Conservation (phyloP, 441 rosid genomes). For the Raphanus hybrid region DNA sequence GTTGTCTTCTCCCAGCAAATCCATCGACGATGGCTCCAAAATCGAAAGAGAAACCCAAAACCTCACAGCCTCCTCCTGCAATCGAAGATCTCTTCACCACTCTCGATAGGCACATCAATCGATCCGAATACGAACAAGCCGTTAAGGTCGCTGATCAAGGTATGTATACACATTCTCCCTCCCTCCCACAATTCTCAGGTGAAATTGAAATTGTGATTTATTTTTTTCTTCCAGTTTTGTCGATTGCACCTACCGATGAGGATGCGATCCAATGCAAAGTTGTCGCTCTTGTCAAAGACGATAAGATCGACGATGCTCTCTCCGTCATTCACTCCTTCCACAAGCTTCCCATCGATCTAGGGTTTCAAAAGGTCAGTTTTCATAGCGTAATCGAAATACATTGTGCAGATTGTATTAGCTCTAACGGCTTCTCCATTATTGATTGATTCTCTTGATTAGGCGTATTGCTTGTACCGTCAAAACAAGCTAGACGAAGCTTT, state of each 20-base stretch:
- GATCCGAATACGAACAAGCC: slow-evolving; percentile 65
- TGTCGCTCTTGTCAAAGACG: slow-evolving; percentile 72
- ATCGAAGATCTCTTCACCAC: slow-evolving; percentile 88
- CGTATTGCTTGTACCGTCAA: slow-evolving; percentile 88
- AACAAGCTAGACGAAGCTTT: slow-evolving; percentile 83
- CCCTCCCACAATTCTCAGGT: neutral
- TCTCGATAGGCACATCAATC: slow-evolving; percentile 68
- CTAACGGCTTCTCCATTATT: neutral
- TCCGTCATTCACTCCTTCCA: slow-evolving; percentile 54
- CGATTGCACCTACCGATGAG: slow-evolving; percentile 63
- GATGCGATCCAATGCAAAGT: slow-evolving; percentile 88
- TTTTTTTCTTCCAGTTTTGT: slow-evolving; percentile 51
- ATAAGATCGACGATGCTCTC: slow-evolving; percentile 68
- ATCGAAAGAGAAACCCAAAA: slow-evolving; percentile 56
- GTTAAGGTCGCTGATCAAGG: slow-evolving; percentile 84
- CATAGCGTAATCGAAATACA: neutral
- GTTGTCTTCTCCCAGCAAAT: slow-evolving; percentile 8
- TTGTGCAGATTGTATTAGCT: neutral
- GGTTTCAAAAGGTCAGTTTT: slow-evolving; percentile 60
- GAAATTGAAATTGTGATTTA: neutral
- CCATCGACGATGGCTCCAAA: slow-evolving; percentile 79
- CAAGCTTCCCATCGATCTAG: slow-evolving; percentile 58
- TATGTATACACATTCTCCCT: slow-evolving; percentile 33
- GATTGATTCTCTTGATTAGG: slow-evolving; percentile 46
- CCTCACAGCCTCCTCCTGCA: slow-evolving; percentile 67